These are phyloP conservation scores for Wallacemonas rigidus DNA, from an alignment of 208 protist species.

Conservation along the genomic window DNA sequence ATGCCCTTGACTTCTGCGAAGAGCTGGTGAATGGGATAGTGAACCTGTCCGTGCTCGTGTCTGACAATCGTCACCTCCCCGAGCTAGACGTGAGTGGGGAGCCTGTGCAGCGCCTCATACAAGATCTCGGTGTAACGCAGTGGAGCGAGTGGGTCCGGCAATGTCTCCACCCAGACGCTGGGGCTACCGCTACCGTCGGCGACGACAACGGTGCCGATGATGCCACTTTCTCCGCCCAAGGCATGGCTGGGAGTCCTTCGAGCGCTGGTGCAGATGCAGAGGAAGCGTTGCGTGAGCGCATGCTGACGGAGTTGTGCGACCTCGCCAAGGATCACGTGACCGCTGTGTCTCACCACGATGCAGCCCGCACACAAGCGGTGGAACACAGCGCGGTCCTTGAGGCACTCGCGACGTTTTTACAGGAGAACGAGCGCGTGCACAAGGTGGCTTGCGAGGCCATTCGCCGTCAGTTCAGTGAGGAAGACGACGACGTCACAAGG, in stretches of 20 bases:
- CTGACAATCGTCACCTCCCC: conserved; percentile 66
- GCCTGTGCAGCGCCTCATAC: conserved; percentile 52
- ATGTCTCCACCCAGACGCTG: conserved; percentile 27
- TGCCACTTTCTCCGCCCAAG: neutral
- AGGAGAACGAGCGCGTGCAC: conserved; percentile 32
- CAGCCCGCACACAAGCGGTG: neutral
- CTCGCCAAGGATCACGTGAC: conserved; percentile 15
- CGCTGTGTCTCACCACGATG: conserved; percentile 2
- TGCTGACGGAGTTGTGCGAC: conserved; percentile 12
- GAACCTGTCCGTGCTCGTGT: conserved; percentile 70
- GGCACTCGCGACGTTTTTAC: neutral
- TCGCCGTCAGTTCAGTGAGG: conserved; percentile 53
- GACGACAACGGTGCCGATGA: neutral
- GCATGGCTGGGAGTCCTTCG: conserved; percentile 7
- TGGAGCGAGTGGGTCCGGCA: conserved; percentile 67
- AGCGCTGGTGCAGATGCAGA: conserved; percentile 2
- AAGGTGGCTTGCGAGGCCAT: conserved; percentile 93
- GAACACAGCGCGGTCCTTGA: conserved; percentile 1
- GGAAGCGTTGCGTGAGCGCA: neutral
- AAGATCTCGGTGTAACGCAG: conserved; percentile 70
- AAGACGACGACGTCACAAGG: conserved; percentile 6
- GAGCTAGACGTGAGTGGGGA: conserved; percentile 28
- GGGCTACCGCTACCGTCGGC: neutral
- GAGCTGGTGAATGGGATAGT: conserved; percentile 49
- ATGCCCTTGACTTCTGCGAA: conserved; percentile 39